Evolutionary conservation across 1,284 basidiomycete genomes (phyloP), one percentile per base, ranked within the genome.

Genomic region (Inonotus obliquus): DNA sequence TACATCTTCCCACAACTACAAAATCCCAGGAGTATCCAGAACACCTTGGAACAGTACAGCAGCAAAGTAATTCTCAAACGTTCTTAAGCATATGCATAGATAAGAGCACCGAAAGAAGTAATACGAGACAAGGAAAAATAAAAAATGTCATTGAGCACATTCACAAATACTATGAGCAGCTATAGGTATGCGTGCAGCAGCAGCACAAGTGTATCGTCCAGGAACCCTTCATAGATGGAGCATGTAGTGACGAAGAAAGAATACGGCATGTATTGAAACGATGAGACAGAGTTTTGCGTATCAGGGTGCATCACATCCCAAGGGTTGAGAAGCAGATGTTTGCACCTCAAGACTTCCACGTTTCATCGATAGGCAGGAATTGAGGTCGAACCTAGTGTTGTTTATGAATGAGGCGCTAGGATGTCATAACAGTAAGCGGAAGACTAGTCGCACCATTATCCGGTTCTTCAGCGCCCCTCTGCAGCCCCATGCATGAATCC

Each of bases 161-260:
- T 35, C 17, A 49, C 57, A 58, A 21, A 58, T 58, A 54, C 47
- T 54, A 51, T 54, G 45, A 57, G 21, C 23, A 57, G 56, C 45
- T 49, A 57, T 57, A 57, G 54, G 56, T 57, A 60, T 60, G 59
- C 53, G 59, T 41, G 59, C 54, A 54, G 35, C 44, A 44, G 44
- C 47, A 54, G n/a, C 52, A 9, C 14, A 52, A 32, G 51, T 52
- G 51, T 52, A 52, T 27, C 44, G n/a, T 44, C 19, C 19, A 19
- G 13, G 32, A 32, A 38, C 38, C 47, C 32, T 52, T 49, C 32
- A 7, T 52, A 35, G 41, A 59, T n/a, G 35, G 21, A 29, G 39
- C 17, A 21, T 27, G 51, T 25, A 35, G 14, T n/a, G 27, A 21
- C 13, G 35, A 58, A 32, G 45, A 58, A 58, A n/a, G 13, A 58